Evolutionary conservation across 2,329 filamentous ascomycete genomes (phyloP).

Genomic region (Microsporum audouinii): DNA sequence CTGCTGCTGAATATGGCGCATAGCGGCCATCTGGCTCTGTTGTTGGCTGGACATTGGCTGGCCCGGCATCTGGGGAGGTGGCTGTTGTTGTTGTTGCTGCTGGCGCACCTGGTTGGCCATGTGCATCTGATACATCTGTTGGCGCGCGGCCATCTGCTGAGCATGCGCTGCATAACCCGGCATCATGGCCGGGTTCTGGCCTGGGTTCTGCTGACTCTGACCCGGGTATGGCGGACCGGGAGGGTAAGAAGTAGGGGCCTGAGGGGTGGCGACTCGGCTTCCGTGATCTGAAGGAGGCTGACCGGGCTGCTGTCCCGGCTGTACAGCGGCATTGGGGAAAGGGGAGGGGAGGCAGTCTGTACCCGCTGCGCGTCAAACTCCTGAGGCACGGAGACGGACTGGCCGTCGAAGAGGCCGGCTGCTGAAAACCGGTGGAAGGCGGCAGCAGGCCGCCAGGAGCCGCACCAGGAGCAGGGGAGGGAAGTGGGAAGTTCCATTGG

Average conservation of each 20-base stretch:
- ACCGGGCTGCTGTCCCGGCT: constrained; percentile 49
- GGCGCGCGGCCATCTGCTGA: constrained; percentile 57
- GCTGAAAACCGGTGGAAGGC: constrained; percentile 37
- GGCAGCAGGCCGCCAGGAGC: background rate
- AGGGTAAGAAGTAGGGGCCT: constrained; percentile 55
- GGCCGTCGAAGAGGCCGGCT: constrained; percentile 67
- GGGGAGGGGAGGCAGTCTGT: constrained; percentile 82
- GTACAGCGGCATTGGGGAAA: constrained; percentile 64
- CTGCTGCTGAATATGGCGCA: constrained; percentile 17
- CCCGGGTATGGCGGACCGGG: constrained; percentile 36
- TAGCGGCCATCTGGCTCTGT: background rate
- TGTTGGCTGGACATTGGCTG: background rate
- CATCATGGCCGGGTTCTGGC: constrained; percentile 29
- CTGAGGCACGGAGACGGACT: constrained; percentile 87
- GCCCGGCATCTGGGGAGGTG: background rate
- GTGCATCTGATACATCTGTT: constrained; percentile 74
- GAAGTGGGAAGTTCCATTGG: constrained; percentile 48
- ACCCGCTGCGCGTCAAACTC: constrained; percentile 59
- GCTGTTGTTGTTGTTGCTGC: constrained; percentile 21
- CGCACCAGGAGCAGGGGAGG: background rate
- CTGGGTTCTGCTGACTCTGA: constrained; percentile 24
- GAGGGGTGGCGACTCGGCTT: constrained; percentile 55
- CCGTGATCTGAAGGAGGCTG: constrained; percentile 60
- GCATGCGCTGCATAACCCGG: constrained; percentile 38
- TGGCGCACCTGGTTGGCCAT: constrained; percentile 65